Conservation (phyloP, 1,284 basidiomycete species). For the Fomitopsis pinicola region DNA sequence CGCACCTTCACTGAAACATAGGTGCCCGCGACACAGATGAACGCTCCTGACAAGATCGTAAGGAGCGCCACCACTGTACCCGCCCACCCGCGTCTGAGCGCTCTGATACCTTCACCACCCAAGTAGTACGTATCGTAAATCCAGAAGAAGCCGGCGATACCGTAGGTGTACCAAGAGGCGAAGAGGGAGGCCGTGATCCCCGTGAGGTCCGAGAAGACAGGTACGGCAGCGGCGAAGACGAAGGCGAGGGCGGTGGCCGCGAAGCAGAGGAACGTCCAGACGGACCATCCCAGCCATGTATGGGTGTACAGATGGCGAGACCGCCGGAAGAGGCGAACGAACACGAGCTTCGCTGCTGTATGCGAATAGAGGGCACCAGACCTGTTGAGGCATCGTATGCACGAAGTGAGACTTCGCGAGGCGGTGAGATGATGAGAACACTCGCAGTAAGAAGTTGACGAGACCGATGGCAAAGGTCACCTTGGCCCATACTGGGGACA, state of each 20-base stretch:
- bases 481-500: conserved; percentile 48
- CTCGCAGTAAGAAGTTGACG: conserved; percentile 47
- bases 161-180: conserved; percentile 56
- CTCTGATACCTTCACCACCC: conserved; percentile 30
- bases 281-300: conserved; percentile 52
- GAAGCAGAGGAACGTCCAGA: conserved; percentile 48
- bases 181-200: conserved; percentile 53
- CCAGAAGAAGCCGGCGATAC: conserved; percentile 54
- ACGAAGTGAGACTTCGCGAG: too few relatives aligned
- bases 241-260: conserved; percentile 42
- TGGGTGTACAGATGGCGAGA: conserved; percentile 54
- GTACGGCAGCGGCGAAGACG: conserved; percentile 51
- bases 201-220: conserved; percentile 51
- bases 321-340: conserved; percentile 56
- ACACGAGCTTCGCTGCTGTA: conserved; percentile 55
- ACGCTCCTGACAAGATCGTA: conserved; percentile 45
- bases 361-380: conserved; percentile 46
- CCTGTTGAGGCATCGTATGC: conserved; percentile 19
- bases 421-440: neutral
- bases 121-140: conserved; percentile 45
- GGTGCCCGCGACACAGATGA: conserved; percentile 51
- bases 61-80: conserved; percentile 35
- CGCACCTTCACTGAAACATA: conserved; percentile 48
- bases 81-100: conserved; percentile 28
- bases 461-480: conserved; percentile 43